Percentiles rank a stretch among this genome's conserved stretches.
phyloP scores from a whole-genome alignment of 495 filamentous ascomycete genomes.

The Aspergillus ostianus region DNA sequence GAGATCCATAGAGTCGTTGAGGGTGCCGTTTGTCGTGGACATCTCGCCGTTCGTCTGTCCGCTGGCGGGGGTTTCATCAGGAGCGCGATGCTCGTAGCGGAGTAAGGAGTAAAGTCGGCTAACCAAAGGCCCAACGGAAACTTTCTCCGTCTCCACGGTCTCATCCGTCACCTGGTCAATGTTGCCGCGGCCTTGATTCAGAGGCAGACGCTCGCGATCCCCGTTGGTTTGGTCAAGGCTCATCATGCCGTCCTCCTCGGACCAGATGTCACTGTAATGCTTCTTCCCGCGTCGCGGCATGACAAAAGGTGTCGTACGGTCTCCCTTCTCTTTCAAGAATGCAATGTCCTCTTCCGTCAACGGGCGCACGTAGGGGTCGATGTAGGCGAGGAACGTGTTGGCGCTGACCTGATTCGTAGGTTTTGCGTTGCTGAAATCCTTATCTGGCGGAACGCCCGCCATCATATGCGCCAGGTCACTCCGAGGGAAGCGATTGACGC shows the following conservation, averaged over 20 bases:
- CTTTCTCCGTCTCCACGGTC: slow-evolving; percentile 77
- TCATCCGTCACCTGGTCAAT: slow-evolving; percentile 86
- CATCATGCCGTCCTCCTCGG: slow-evolving; percentile 83
- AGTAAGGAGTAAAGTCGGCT: slow-evolving; percentile 79
- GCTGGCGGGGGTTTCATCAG: slow-evolving; percentile 49
- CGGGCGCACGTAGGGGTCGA: slow-evolving; percentile 87
- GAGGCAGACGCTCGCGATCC: slow-evolving; percentile 60
- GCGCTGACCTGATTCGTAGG: slow-evolving; percentile 90
- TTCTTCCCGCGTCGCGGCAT: slow-evolving; percentile 83
- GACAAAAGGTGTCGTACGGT: slow-evolving; percentile 77
- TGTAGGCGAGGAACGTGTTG: slow-evolving; percentile 80
- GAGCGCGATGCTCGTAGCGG: slow-evolving; percentile 73
- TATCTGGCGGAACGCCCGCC: slow-evolving; percentile 83
- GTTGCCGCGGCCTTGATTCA: slow-evolving; percentile 79
- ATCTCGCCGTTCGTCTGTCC: neutral
- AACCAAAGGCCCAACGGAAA: slow-evolving; percentile 85
- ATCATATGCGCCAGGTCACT: slow-evolving; percentile 80
- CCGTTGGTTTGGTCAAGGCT: slow-evolving; percentile 59
- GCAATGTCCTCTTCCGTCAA: slow-evolving; percentile 93
- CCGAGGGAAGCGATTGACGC: slow-evolving; percentile 77
- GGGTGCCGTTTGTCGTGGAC: slow-evolving; percentile 46
- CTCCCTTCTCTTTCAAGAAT: slow-evolving; percentile 86
- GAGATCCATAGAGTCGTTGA: slow-evolving; percentile 54
- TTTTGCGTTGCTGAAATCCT: slow-evolving; percentile 93
- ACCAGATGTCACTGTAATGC: slow-evolving; percentile 86